phyloP scores from a whole-genome alignment of 768 basidiomycete genomes.

The Austroboletus eburneus region DNA sequence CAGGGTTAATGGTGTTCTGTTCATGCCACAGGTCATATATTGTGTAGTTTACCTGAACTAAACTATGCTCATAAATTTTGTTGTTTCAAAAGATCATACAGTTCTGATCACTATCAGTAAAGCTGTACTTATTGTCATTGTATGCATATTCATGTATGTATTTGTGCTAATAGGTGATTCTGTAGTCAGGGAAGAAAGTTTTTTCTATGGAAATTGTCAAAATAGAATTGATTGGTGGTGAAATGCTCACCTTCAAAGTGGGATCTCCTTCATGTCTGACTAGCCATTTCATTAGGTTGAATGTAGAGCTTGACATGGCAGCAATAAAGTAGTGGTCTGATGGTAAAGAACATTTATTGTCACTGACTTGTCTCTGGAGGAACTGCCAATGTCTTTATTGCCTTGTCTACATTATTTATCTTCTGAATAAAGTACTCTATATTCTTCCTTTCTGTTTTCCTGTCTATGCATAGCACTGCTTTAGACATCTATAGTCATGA shows the following conservation, averaged over 20 bases:
- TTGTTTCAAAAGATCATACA: slow-evolving; percentile 18
- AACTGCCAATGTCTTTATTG: too few species aligned
- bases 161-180: not conserved
- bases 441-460: slow-evolving; percentile 31
- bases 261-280: too few species aligned
- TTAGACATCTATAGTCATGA: slow-evolving; percentile 28
- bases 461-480: slow-evolving; percentile 29
- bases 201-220: too few species aligned
- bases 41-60: slow-evolving; percentile 24
- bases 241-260: too few species aligned
- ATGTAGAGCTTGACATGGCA: too few species aligned
- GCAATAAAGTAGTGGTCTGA: too few species aligned
- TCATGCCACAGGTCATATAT: slow-evolving; percentile 21
- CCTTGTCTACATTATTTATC: too few species aligned
- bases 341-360: too few species aligned
- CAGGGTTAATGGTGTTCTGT: slow-evolving; percentile 39
- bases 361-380: too few species aligned
- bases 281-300: too few species aligned
- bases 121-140: slow-evolving; percentile 23
- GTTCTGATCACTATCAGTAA: slow-evolving; percentile 18
- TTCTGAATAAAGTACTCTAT: slow-evolving; percentile 16
- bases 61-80: slow-evolving; percentile 16
- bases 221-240: not conserved
- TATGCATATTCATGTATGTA: not conserved
- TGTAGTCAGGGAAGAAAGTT: not conserved